Conservation (phyloP, 2,329 filamentous ascomycete genomes). For the Aspergillus piperis region DNA sequence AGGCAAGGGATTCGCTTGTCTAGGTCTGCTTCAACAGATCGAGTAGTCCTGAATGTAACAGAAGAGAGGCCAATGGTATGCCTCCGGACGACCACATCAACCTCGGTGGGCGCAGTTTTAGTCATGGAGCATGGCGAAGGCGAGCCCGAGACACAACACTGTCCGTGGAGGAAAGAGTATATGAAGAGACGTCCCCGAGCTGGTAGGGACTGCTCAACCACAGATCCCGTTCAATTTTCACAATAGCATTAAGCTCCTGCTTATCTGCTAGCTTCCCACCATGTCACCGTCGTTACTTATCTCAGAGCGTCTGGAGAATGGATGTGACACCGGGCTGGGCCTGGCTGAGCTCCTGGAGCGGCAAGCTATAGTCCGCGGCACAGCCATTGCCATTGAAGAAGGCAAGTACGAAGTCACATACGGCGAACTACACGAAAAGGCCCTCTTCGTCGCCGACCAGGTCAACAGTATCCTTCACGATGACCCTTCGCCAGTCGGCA, state of each 20-base stretch:
- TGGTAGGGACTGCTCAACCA: not conserved
- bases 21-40: not conserved
- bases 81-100: not conserved
- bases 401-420: constrained; percentile 3
- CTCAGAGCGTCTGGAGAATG: not conserved
- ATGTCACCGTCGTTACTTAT: not conserved
- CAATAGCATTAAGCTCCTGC: not conserved
- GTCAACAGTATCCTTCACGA: not conserved
- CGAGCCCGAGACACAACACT: not conserved
- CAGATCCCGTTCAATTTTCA: not conserved
- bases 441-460: not conserved
- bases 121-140: not conserved
- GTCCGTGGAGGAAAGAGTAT: not conserved
- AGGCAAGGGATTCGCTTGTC: not conserved
- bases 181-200: not conserved
- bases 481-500: constrained; percentile 7
- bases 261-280: not conserved
- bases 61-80: not conserved
- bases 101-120: not conserved
- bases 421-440: constrained; percentile 5
- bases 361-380: not conserved
- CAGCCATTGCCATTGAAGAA: constrained; percentile 3
- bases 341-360: not conserved
- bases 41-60: not conserved
- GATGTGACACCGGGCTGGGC: not conserved